phyloP scores from a whole-genome alignment of 768 basidiomycete genomes.

The Tephrocybe sp. region DNA sequence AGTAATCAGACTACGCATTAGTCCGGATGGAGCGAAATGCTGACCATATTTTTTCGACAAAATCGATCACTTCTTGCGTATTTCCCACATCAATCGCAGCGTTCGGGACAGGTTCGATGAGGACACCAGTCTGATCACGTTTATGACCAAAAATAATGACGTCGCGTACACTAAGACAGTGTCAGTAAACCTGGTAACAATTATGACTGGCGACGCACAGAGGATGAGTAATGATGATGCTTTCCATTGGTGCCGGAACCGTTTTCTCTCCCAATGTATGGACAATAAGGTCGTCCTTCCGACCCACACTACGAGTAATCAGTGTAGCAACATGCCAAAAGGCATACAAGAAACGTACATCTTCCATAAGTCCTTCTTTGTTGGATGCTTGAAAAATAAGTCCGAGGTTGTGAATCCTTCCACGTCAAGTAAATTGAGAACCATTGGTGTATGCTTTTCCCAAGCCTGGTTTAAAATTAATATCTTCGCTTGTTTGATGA shows the following conservation, averaged over 20 bases:
- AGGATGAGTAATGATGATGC: slow-evolving; percentile 18
- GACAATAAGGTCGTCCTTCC: slow-evolving; percentile 38
- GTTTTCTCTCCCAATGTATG: slow-evolving; percentile 36
- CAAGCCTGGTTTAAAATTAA: too few relatives aligned
- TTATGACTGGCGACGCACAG: slow-evolving; percentile 16
- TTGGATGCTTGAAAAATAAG: slow-evolving; percentile 34
- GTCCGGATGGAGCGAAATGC: not conserved
- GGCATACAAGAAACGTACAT: slow-evolving; percentile 27
- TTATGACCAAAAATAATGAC: slow-evolving; percentile 37
- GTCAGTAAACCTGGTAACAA: too few relatives aligned
- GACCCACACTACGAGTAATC: slow-evolving; percentile 34
- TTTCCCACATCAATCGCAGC: slow-evolving; percentile 22
- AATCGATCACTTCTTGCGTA: slow-evolving; percentile 16
- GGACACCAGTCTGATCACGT: slow-evolving; percentile 25
- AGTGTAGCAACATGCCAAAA: not conserved
- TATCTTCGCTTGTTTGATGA: too few relatives aligned
- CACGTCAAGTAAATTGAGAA: too few relatives aligned
- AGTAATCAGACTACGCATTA: not conserved
- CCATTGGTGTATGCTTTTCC: too few relatives aligned
- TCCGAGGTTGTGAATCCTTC: slow-evolving; percentile 38
- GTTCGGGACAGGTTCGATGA: slow-evolving; percentile 20
- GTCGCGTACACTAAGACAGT: slow-evolving; percentile 19
- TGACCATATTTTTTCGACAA: slow-evolving; percentile 35
- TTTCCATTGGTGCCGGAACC: slow-evolving; percentile 33
- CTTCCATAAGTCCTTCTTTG: slow-evolving; percentile 33